These are phyloP conservation scores for Botrytis porri DNA, from an alignment of 2,329 filamentous ascomycete species.

Conservation along the genomic window DNA sequence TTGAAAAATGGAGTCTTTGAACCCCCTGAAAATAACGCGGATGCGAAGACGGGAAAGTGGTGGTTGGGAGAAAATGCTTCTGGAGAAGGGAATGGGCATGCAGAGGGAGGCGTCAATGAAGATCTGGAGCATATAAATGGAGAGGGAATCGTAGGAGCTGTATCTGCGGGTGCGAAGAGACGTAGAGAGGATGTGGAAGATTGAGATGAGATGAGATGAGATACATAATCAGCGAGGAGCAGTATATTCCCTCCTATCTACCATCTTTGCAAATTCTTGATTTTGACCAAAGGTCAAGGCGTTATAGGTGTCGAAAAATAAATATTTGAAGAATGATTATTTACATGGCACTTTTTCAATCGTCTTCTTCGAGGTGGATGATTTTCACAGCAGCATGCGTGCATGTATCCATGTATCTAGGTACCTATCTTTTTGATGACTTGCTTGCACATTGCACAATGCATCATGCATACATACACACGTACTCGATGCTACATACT, in stretches of 20 bases:
- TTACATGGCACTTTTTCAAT: not conserved
- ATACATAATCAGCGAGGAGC: not conserved
- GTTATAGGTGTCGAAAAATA: not conserved
- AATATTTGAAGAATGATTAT: not conserved
- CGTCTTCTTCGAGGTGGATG: not conserved
- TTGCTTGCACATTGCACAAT: not conserved
- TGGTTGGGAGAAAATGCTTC: not conserved
- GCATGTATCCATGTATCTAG: not conserved
- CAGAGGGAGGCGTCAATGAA: fast-evolving
- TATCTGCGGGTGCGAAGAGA: not conserved
- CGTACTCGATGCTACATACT: not conserved
- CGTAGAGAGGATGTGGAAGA: not conserved
- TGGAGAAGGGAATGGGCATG: not conserved
- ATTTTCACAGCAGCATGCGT: not conserved
- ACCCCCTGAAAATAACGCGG: not conserved
- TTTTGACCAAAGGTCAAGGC: not conserved
- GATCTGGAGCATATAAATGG: not conserved
- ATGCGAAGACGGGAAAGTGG: not conserved
- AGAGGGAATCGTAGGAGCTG: not conserved
- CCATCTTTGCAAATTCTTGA: not conserved
- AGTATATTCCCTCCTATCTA: not conserved
- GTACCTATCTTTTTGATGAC: not conserved
- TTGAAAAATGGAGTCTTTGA: conserved; percentile 46
- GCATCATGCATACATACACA: not conserved
- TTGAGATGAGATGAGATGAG: not conserved